Conservation (phyloP, 169 alveolate genomes). For the Cryptosporidium xiaoi region DNA sequence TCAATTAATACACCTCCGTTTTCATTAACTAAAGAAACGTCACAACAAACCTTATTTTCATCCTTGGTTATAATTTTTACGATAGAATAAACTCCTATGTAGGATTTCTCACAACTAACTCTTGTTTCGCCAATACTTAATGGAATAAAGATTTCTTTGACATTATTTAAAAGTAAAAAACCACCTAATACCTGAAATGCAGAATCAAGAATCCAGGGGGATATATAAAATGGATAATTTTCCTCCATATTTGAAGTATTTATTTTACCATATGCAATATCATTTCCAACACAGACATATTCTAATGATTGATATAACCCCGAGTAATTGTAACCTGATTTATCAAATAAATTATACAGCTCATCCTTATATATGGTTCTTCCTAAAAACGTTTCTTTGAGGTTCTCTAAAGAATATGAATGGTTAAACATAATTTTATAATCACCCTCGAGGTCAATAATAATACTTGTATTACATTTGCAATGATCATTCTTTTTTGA, state of each 20-base stretch:
- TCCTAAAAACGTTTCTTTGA: slow-evolving; percentile 2
- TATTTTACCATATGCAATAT: slow-evolving; percentile 32
- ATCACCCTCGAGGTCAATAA: slow-evolving; percentile 8
- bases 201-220: slow-evolving; percentile 72
- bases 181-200: slow-evolving; percentile 72
- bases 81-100: slow-evolving; percentile 24
- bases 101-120: slow-evolving; percentile 1
- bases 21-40: slow-evolving; percentile 39
- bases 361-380: slow-evolving; percentile 13
- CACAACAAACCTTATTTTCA: slow-evolving; percentile 16
- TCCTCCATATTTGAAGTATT: background rate
- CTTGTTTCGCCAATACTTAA: slow-evolving; percentile 3
- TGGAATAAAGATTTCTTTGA: slow-evolving; percentile 21
- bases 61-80: slow-evolving; percentile 37
- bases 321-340: slow-evolving; percentile 35
- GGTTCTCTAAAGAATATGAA: slow-evolving; percentile 4
- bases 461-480: background rate
- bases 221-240: slow-evolving; percentile 15
- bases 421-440: background rate
- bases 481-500: slow-evolving; percentile 10
- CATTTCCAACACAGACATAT: slow-evolving; percentile 41
- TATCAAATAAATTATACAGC: slow-evolving; percentile 28
- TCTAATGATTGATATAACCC: slow-evolving; percentile 49
- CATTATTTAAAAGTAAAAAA: slow-evolving; percentile 1
- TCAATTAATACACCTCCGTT: slow-evolving; percentile 2